Evolutionary conservation across 1,284 basidiomycete species (phyloP), one percentile per base, ranked within the genome.

Genomic region (Ganoderma sp.): DNA sequence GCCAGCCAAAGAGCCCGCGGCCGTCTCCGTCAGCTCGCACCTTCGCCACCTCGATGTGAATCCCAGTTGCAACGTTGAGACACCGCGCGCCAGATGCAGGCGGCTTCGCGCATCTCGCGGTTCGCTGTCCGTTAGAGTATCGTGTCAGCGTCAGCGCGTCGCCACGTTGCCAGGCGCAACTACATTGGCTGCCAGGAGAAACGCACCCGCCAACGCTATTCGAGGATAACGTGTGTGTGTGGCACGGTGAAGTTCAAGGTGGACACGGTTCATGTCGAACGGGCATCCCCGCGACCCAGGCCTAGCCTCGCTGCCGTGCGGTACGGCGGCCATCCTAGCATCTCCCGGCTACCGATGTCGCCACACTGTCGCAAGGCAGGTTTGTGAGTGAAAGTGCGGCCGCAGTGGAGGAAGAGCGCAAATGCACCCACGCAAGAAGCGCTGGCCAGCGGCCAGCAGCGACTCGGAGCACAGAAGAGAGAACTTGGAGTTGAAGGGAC

Each of bases 41-140:
- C 52, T 56, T 56, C 52, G 52, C 52, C 28, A 56, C 28, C 9
- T 32, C 28, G 28, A 34, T 56, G 52, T 34, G 52, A 56, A 32
- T 9, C 15, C 52, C 7, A 17, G 14, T 50, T 50, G 22, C 22
- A 50, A 12, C 45, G 10, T 48, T 50, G 48, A 52, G 48, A 52
- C 22, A 25, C 48, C 48, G 48, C 48, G 25, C 22, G 22, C 48
- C 48, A 52, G 48, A 52, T 52, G 48, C 48, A 56, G 28, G 15
- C 28, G 19, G 54, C 54, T 58, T 58, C 56, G 56, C 56, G 37
- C 56, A 56, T 34, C 32, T 32, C 32, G 32, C 56, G 56, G 19
- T 58, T 58, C 56, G 19, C 56, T 39, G 56, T 58, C 56, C 56
- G 56, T 39, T 58, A 58, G 9, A 9, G 34, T 39, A 39, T 39